A percentile compares a stretch with the other conserved stretches of the same genome.
Conservation (phyloP, 176 grass and related monocot species). For the Eremochloa ophiuroides region DNA sequence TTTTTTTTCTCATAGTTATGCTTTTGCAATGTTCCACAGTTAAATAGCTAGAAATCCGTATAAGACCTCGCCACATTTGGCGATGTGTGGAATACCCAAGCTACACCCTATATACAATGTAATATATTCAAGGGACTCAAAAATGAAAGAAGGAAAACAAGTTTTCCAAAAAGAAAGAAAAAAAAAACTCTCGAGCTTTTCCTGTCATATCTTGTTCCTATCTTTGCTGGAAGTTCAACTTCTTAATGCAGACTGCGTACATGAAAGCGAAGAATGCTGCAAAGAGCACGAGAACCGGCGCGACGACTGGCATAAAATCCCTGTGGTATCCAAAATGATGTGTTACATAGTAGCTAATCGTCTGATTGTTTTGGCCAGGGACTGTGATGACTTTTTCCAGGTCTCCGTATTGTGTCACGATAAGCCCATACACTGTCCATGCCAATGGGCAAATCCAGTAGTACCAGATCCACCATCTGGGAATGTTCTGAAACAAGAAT, state of each 20-base stretch:
- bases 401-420: conserved; percentile 93
- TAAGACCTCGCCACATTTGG: conserved; percentile 11
- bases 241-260: conserved; percentile 87
- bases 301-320: conserved; percentile 72
- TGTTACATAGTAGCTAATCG: conserved; percentile 71
- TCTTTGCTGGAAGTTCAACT: conserved; percentile 88
- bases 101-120: conserved; percentile 51
- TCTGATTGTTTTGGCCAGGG: conserved; percentile 3
- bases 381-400: conserved; percentile 48
- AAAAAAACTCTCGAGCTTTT: conserved; percentile 14
- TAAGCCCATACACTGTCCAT: conserved; percentile 98
- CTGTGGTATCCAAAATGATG: conserved; percentile 72
- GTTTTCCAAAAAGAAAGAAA: neutral
- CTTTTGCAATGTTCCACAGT: conserved; percentile 15
- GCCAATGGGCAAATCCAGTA: conserved; percentile 97
- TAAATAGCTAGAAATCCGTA: neutral
- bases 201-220: conserved; percentile 34
- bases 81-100: conserved; percentile 15
- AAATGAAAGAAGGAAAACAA: conserved; percentile 24
- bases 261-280: conserved; percentile 78
- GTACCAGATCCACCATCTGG: conserved; percentile 96
- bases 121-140: conserved; percentile 22
- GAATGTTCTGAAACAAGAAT: conserved; percentile 77
- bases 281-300: conserved; percentile 64
- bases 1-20: neutral